phyloP scores from a whole-genome alignment of 108 stramenopile species.

The Thalassiosira profunda region DNA sequence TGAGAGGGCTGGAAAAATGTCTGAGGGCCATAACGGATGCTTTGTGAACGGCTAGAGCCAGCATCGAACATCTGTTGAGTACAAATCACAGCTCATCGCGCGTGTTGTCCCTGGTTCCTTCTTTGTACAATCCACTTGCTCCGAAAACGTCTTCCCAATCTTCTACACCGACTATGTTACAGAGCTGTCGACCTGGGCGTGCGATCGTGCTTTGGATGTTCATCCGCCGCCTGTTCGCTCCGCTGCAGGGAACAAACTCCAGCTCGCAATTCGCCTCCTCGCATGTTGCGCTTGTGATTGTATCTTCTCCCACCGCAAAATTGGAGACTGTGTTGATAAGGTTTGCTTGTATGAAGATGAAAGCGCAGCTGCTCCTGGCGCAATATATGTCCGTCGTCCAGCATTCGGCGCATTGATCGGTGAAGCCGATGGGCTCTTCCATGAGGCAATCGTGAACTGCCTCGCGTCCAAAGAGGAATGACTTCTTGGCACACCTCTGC shows the following conservation, averaged over 20 bases:
- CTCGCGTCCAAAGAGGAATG: conserved; percentile 3
- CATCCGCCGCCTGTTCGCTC: conserved; percentile 37
- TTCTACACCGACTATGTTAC: conserved; percentile 23
- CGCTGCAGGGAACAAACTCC: conserved; percentile 28
- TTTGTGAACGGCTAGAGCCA: neutral
- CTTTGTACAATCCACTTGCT: too few relatives aligned
- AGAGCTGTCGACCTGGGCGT: conserved; percentile 17
- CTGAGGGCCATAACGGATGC: conserved; percentile 27
- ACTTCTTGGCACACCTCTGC: conserved; percentile 17
- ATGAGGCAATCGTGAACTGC: conserved; percentile 16
- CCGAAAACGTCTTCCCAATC: conserved; percentile 31
- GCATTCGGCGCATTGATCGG: conserved; percentile 28
- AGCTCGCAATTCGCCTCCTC: conserved; percentile 38
- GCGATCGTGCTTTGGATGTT: conserved; percentile 30
- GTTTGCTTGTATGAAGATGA: conserved; percentile 24
- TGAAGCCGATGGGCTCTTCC: conserved; percentile 18
- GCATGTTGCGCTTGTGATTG: conserved; percentile 40
- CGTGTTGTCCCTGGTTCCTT: too few relatives aligned
- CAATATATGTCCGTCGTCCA: conserved; percentile 42
- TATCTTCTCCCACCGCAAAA: conserved; percentile 38
- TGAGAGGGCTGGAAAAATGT: conserved; percentile 7
- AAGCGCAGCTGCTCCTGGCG: conserved; percentile 17
- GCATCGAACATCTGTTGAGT: neutral
- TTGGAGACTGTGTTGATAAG: conserved; percentile 45
- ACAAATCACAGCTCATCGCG: too few relatives aligned